These are phyloP conservation scores for Suillus subaureus DNA, from an alignment of 768 basidiomycete species.

Conservation along the genomic window DNA sequence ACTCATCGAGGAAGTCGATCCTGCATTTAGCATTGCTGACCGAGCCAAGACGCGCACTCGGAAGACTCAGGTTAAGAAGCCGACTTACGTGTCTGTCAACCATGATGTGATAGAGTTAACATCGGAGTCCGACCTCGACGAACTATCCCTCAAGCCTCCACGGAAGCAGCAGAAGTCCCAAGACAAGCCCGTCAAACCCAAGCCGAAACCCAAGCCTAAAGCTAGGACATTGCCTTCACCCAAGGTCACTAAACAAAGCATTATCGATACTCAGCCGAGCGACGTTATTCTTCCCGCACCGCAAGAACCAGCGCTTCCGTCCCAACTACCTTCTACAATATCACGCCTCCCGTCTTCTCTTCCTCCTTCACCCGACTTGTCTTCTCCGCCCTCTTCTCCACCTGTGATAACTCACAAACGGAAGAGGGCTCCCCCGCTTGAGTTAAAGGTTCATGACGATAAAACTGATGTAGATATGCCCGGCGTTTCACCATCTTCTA, in stretches of 20 bases:
- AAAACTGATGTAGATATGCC: slow-evolving; percentile 17
- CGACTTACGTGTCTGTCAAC: slow-evolving; percentile 9
- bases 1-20: slow-evolving; percentile 20
- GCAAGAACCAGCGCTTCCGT: slow-evolving; percentile 24
- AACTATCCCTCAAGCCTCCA: slow-evolving; percentile 33
- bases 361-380: slow-evolving; percentile 21
- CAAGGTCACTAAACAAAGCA: background rate
- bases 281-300: slow-evolving; percentile 35
- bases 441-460: slow-evolving; percentile 16
- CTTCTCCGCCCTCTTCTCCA: slow-evolving; percentile 29
- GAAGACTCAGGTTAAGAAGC: slow-evolving; percentile 25
- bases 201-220: slow-evolving; percentile 24
- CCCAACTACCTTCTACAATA: slow-evolving; percentile 38
- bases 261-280: slow-evolving; percentile 20
- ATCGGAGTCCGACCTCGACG: slow-evolving; percentile 43
- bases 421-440: slow-evolving; percentile 20
- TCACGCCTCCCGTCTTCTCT: slow-evolving; percentile 27
- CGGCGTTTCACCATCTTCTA: slow-evolving; percentile 1
- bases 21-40: slow-evolving; percentile 50
- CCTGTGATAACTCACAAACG: slow-evolving; percentile 25
- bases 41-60: slow-evolving; percentile 59
- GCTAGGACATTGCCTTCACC: slow-evolving; percentile 13
- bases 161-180: slow-evolving; percentile 35
- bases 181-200: slow-evolving; percentile 26
- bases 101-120: slow-evolving; percentile 47